A percentile compares a stretch with the other conserved stretches of the same genome.
Conservation (phyloP, 2,329 filamentous ascomycete species). For the Fusarium sp. region DNA sequence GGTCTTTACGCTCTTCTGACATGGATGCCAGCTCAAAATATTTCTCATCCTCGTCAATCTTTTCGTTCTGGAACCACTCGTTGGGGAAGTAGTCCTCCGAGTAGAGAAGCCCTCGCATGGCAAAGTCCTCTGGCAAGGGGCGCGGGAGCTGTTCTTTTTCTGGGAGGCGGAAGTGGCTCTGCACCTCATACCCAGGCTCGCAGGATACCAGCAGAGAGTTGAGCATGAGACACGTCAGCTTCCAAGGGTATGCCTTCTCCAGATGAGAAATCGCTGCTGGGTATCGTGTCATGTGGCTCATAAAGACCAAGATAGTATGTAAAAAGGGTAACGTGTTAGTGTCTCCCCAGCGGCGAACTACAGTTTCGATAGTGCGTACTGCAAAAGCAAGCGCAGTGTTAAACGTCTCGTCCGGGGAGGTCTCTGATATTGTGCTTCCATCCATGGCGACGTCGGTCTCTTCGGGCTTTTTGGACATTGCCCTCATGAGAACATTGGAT, state of each 20-base stretch:
- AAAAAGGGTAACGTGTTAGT: slow-evolving; percentile 68
- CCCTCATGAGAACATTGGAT: slow-evolving; percentile 57
- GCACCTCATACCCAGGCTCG: slow-evolving; percentile 50
- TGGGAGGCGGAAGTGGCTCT: slow-evolving; percentile 58
- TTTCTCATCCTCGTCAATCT: slow-evolving; percentile 73
- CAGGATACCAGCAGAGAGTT: slow-evolving; percentile 48
- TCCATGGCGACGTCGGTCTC: slow-evolving; percentile 43
- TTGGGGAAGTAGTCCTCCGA: slow-evolving; percentile 65
- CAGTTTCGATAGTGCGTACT: slow-evolving; percentile 55
- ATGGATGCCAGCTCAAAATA: slow-evolving; percentile 70
- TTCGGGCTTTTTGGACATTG: slow-evolving; percentile 45
- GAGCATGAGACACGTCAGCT: slow-evolving; percentile 50
- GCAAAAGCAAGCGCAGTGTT: slow-evolving; percentile 53
- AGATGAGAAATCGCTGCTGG: slow-evolving; percentile 56
- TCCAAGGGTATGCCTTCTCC: slow-evolving; percentile 62
- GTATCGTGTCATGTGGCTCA: slow-evolving; percentile 56
- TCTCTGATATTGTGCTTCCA: slow-evolving; percentile 39
- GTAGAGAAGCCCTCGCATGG: slow-evolving; percentile 70
- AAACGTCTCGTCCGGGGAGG: slow-evolving; percentile 44
- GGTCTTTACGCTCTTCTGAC: slow-evolving; percentile 63
- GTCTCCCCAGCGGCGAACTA: slow-evolving; percentile 63
- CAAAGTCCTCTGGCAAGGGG: slow-evolving; percentile 75
- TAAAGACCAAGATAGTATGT: slow-evolving; percentile 69
- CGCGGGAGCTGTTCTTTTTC: slow-evolving; percentile 55
- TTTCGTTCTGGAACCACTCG: slow-evolving; percentile 65